Base-by-base conservation (phyloP, 1,284 basidiomycete species). In the Leccinum pallidistipes region DNA sequence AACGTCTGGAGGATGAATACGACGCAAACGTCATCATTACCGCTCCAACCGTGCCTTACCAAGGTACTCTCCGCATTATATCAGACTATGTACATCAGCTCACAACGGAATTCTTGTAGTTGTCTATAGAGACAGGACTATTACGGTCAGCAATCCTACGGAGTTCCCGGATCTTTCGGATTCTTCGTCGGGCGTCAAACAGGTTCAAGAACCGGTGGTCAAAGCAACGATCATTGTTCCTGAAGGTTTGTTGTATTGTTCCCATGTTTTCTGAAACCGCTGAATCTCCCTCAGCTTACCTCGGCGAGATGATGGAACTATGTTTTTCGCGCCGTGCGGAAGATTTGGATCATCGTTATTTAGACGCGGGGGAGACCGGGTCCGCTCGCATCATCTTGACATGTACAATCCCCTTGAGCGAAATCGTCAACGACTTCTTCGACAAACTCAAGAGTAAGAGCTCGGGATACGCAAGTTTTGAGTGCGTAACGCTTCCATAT, bases 1-100 rank as follows among this genome's bases (percentile, higher is more conserved):
- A 99, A 74, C 85, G 97, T 12, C 82, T 99, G 6, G 97, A 98
- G 75, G 97, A 99, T 73, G 97, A 99, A 74, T 96, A 98, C 69
- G 87, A 93, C 61, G 91, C 93, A 24, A 91, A 88, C 67, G 86
- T 96, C 56, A 94, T 96, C 66, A 85, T 96, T 62, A 98, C 95
- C 5, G 91, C 95, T 1, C 96, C 95, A 1, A 95, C 94, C 3
- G 95, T 97, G 40, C 94, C 95, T 14, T 95, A 95, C 74, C 92
- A 93, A 80, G 79, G 94, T 93, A 62, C 69, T 24, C 31, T 47
- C 60, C 21, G 31, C 34, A 32, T 58, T 45, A 43, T 9, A 50
- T 45, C 52, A 18, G 12, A 34, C 47, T 53, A 32, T 12, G 11
- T 47, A 50, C 32, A n/a, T 45, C 5, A 56, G 7, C 55, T 63